A percentile compares a stretch with the other conserved stretches of the same genome.
These are phyloP conservation scores for Trifolium pratense DNA, from an alignment of 306 rosid species.

Conservation along the genomic window DNA sequence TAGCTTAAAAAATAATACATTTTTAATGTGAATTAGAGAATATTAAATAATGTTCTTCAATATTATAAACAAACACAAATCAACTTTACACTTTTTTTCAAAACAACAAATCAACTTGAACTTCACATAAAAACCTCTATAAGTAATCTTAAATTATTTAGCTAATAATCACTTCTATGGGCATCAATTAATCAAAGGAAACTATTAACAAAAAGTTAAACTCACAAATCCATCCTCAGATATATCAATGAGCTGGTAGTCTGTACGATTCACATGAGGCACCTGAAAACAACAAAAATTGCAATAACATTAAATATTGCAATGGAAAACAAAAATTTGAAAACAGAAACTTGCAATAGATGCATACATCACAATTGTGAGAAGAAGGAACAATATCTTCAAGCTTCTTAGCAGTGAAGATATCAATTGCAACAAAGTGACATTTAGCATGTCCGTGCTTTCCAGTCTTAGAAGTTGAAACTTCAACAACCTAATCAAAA, in stretches of 20 bases:
- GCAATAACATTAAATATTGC: neutral
- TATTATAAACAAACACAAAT: too few species aligned
- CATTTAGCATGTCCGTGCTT: constrained; percentile 62
- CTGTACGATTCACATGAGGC: constrained; percentile 81
- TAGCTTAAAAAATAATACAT: neutral
- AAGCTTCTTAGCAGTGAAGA: constrained; percentile 68
- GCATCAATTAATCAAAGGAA: too few species aligned
- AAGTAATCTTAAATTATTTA: too few species aligned
- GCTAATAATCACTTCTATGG: too few species aligned
- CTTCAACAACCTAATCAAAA: constrained; percentile 51
- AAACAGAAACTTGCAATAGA: neutral
- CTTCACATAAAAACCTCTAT: too few species aligned
- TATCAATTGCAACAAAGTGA: constrained; percentile 81
- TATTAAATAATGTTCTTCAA: too few species aligned
- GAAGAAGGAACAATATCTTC: constrained; percentile 83
- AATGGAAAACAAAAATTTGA: constrained; percentile 18
- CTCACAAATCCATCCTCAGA: constrained; percentile 71
- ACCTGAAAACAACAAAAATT: constrained; percentile 43
- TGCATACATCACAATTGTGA: constrained; percentile 73
- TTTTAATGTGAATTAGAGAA: too few species aligned
- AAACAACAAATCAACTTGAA: too few species aligned
- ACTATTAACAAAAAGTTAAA: neutral
- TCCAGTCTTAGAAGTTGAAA: constrained; percentile 51
- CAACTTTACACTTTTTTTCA: too few species aligned
- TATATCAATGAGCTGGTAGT: constrained; percentile 56